Percentiles rank a stretch among this genome's conserved stretches.
These are phyloP conservation scores for Nitzschia sp. DNA, from an alignment of 108 stramenopile genomes.

Conservation along the genomic window DNA sequence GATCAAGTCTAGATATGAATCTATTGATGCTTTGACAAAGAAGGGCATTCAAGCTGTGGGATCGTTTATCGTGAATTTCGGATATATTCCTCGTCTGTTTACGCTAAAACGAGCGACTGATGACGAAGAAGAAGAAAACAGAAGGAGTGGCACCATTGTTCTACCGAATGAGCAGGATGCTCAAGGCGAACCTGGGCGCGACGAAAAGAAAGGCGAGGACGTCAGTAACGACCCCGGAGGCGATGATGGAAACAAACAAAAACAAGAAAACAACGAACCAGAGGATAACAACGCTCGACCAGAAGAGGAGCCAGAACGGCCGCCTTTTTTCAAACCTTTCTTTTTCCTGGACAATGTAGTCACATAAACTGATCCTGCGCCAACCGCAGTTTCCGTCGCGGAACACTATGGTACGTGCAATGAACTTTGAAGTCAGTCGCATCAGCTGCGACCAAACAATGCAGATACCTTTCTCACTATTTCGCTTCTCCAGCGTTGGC, in stretches of 20 bases:
- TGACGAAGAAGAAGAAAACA: conserved; percentile 17
- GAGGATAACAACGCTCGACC: background rate
- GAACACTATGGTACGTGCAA: no score
- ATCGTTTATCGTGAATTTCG: conserved; percentile 29
- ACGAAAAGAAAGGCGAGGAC: conserved; percentile 13
- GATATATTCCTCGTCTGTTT: conserved; percentile 32
- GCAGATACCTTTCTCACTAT: no score
- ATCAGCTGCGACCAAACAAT: no score
- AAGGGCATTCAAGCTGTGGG: conserved; percentile 21
- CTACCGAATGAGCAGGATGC: background rate
- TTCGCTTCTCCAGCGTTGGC: no score
- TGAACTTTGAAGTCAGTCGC: no score
- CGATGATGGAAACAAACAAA: background rate
- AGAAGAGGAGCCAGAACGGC: background rate
- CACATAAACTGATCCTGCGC: conserved; percentile 45
- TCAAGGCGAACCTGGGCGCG: background rate
- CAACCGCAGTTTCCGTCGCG: no score
- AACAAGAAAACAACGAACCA: background rate
- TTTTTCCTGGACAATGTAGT: conserved; percentile 38
- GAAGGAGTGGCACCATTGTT: background rate
- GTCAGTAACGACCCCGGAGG: background rate
- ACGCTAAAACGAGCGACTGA: background rate
- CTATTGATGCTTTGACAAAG: conserved; percentile 13
- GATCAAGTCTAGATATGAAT: conserved; percentile 29
- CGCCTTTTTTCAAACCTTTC: conserved; percentile 21